Conservation (phyloP, 1,284 basidiomycete species). For the Ganoderma resinaceum region DNA sequence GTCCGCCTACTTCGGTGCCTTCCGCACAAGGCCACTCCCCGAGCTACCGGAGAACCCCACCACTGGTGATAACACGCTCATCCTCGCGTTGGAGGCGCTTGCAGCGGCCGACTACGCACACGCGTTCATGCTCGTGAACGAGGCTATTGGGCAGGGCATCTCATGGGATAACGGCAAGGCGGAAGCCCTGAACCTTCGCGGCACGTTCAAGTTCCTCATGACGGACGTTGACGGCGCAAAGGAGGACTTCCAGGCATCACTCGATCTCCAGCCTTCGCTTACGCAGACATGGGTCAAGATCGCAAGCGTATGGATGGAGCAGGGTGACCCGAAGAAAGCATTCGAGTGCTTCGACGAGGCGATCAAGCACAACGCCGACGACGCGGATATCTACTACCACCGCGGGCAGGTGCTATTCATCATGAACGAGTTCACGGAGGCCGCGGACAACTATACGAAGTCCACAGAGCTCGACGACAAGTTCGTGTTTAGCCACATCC, state of each 20-base stretch:
- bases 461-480: slow-evolving; percentile 84
- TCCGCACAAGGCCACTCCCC: slow-evolving; percentile 83
- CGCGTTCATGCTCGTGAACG: slow-evolving; percentile 82
- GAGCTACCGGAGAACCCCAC: slow-evolving; percentile 79
- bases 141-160: slow-evolving; percentile 89
- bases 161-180: slow-evolving; percentile 82
- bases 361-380: slow-evolving; percentile 81
- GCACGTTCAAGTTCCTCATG: slow-evolving; percentile 97
- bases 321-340: slow-evolving; percentile 80
- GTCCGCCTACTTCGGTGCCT: slow-evolving; percentile 96
- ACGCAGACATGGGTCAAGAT: slow-evolving; percentile 97
- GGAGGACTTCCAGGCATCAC: slow-evolving; percentile 82
- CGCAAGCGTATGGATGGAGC: slow-evolving; percentile 97
- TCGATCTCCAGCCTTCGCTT: slow-evolving; percentile 77
- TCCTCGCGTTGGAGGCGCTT: slow-evolving; percentile 85
- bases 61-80: slow-evolving; percentile 85
- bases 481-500: slow-evolving; percentile 97
- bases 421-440: slow-evolving; percentile 88
- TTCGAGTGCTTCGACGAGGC: slow-evolving; percentile 95
- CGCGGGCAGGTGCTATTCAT: slow-evolving; percentile 99
- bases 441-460: slow-evolving; percentile 91
- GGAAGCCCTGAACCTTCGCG: slow-evolving; percentile 92
- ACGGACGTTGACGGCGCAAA: slow-evolving; percentile 89
- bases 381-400: slow-evolving; percentile 99
- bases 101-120: slow-evolving; percentile 89